phyloP scores from a whole-genome alignment of 1,284 basidiomycete genomes.

The Sanghuangporus weigelae region DNA sequence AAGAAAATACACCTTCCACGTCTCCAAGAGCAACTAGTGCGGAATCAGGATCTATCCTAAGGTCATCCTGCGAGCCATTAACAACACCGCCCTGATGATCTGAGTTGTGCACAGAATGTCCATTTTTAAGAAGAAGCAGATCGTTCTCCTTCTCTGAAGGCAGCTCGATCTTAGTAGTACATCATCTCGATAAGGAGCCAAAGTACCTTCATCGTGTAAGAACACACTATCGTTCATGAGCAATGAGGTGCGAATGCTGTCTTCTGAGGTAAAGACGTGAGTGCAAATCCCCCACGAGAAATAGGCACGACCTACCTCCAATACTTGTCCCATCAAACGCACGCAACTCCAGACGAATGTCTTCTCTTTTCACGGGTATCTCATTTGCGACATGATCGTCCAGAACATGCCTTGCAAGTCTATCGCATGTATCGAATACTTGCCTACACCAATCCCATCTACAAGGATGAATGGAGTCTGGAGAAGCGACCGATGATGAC shows the following conservation, averaged over 20 bases:
- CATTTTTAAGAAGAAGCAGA: background rate
- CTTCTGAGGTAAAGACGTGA: background rate
- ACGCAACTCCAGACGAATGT: constrained; percentile 15
- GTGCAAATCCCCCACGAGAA: background rate
- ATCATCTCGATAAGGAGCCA: background rate
- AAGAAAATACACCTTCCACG: background rate
- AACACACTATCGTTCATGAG: background rate
- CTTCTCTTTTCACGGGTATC: constrained; percentile 20
- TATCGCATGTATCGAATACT: constrained; percentile 14
- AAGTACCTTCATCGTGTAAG: constrained; percentile 2
- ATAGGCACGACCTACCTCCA: constrained; percentile 4
- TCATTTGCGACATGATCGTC: constrained; percentile 21
- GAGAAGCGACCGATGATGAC: background rate
- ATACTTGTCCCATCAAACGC: constrained; percentile 11
- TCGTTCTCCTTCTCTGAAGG: background rate
- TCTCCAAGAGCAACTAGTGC: background rate
- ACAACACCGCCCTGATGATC: background rate
- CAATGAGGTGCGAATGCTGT: constrained; percentile 9
- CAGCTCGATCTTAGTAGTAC: background rate
- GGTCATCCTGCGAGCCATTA: background rate
- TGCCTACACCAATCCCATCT: constrained; percentile 23
- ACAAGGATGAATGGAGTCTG: constrained; percentile 13
- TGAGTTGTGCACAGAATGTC: background rate
- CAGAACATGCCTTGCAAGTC: constrained; percentile 22
- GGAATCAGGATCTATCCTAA: background rate